Evolutionary conservation across 1,284 basidiomycete species (phyloP), one percentile per base, ranked within the genome.

Genomic region (Leccinum huronense): DNA sequence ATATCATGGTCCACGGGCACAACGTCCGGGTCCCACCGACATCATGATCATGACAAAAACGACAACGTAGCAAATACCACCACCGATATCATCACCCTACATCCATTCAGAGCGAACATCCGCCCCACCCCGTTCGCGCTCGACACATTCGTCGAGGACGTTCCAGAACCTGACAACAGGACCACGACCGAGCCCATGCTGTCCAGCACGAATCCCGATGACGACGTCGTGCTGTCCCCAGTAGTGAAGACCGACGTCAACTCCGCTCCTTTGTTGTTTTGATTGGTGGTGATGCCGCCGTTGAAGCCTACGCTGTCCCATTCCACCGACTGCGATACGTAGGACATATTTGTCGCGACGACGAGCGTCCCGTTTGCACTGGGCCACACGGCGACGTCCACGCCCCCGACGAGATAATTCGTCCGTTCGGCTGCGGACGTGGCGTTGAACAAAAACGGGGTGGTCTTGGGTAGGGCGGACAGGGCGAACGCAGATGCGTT

Each of bases 401-500:
- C 72, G 8, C 80, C 75, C 23, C 76, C 68, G 3, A 71, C 56
- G 5, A 73, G 56, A 62, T 74, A 73, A 65, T 78, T 77, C 8
- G 62, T 63, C 62, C 78, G 68, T 6, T 7, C 23, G 6, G 48
- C 48, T 5, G 64, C 33, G 13, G 63, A 61, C 16, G 69, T 53
- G 16, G 77, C 72, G 57, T 68, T 67, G 51, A 81, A 75, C 48
- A 84, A 72, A 73, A 80, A 83, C 2, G 75, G 71, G 6, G 77
- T 78, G 57, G 84, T 76, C 3, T 69, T 66, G 6, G 79, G 74
- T 5, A 84, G 72, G 6, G 79, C 73, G 30, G 54, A 31, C 13
- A 75, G 74, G 1, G 88, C 87, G 34, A 91, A 78, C 1, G 71
- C 66, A 0, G 87, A 86, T 1, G 86, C 83, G 16, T 83, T 83